These are phyloP conservation scores for Pleurotus giganteus DNA, from an alignment of 768 basidiomycete genomes.

Conservation along the genomic window DNA sequence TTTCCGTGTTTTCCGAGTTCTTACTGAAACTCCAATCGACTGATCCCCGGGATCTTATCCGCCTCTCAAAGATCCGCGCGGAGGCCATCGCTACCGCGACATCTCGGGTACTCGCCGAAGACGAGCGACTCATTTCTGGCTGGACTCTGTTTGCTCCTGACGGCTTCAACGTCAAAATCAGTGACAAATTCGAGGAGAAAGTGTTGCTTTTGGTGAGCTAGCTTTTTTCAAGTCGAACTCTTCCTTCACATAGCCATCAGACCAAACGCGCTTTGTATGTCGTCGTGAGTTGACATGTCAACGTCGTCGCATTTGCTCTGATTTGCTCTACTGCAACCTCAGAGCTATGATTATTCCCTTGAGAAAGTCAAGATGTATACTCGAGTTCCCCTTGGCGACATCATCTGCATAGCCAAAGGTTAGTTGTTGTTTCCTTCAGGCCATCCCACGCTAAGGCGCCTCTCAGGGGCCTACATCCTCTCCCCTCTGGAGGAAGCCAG, in stretches of 20 bases:
- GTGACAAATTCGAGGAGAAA: constrained; percentile 92
- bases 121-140: constrained; percentile 74
- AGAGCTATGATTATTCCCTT: constrained; percentile 93
- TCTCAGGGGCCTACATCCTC: constrained; percentile 87
- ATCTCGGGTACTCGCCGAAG: constrained; percentile 70
- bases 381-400: constrained; percentile 82
- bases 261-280: constrained; percentile 64
- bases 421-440: constrained; percentile 3
- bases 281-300: constrained; percentile 51
- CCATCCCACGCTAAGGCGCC: background rate
- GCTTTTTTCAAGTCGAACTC: constrained; percentile 22
- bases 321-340: constrained; percentile 12
- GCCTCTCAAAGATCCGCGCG: constrained; percentile 83
- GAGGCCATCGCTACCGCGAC: constrained; percentile 92
- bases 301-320: background rate
- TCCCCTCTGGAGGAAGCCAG: constrained; percentile 92
- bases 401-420: constrained; percentile 81
- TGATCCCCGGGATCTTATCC: constrained; percentile 89
- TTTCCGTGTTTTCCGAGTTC: constrained; percentile 92
- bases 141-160: constrained; percentile 93
- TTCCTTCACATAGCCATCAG: constrained; percentile 15
- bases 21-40: constrained; percentile 82
- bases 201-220: constrained; percentile 75
- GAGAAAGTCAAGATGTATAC: constrained; percentile 91
- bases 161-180: constrained; percentile 65